Conservation (phyloP, 768 basidiomycete genomes). For the Leccinum variicolor region DNA sequence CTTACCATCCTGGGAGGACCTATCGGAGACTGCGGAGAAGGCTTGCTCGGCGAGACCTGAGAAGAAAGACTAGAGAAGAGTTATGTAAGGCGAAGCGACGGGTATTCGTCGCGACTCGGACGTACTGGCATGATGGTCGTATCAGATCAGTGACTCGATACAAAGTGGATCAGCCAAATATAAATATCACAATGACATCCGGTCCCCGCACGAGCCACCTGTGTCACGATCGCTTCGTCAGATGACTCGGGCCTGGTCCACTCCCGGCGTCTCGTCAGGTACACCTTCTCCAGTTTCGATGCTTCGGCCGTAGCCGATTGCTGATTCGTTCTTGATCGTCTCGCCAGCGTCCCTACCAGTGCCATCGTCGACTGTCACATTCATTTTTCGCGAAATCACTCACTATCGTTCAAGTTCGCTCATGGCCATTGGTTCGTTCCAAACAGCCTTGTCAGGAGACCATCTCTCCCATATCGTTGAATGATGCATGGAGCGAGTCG, state of each 20-base stretch:
- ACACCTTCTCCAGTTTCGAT: not conserved
- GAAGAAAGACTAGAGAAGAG: slow-evolving; percentile 50
- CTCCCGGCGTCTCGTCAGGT: not conserved
- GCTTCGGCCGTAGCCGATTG: not conserved
- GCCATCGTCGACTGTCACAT: too few species aligned
- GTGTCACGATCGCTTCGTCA: not conserved
- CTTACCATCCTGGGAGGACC: not conserved
- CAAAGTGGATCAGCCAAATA: not conserved
- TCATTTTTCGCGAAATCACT: too few species aligned
- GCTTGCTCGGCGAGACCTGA: slow-evolving; percentile 71
- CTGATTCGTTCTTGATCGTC: not conserved
- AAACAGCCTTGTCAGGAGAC: too few species aligned
- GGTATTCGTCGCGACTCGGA: not conserved
- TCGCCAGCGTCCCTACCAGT: too few species aligned
- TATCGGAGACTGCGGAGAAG: slow-evolving; percentile 38
- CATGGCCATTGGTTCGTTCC: too few species aligned
- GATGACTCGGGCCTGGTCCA: too few species aligned
- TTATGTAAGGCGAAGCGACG: not conserved
- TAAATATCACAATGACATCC: not conserved
- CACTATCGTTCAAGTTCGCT: too few species aligned
- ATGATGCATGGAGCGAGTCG: too few species aligned
- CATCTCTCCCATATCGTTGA: too few species aligned
- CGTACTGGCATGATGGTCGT: slow-evolving; percentile 23
- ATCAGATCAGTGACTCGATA: not conserved
- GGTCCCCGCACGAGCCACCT: not conserved